Evolutionary conservation across 2,329 filamentous ascomycete species (phyloP).

Genomic region (Berkeleyomyces rouxiae): DNA sequence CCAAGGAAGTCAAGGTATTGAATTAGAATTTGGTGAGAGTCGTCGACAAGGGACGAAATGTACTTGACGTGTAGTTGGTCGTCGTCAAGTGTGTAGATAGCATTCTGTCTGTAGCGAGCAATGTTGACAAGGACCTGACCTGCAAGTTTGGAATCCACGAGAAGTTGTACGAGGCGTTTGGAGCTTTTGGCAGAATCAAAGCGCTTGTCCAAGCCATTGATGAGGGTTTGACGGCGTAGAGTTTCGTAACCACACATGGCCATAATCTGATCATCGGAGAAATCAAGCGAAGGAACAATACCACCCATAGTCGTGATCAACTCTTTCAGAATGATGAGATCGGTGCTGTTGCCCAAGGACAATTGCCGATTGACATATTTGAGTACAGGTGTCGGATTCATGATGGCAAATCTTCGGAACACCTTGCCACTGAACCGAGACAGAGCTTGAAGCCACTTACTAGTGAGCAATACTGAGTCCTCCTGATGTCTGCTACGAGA

Average conservation of each 20-base stretch:
- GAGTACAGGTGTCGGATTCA: constrained; percentile 71
- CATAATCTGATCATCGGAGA: constrained; percentile 73
- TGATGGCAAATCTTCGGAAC: constrained; percentile 68
- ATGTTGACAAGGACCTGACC: constrained; percentile 77
- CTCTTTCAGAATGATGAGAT: constrained; percentile 81
- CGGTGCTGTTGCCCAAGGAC: constrained; percentile 65
- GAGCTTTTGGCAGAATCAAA: constrained; percentile 60
- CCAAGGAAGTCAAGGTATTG: constrained; percentile 84
- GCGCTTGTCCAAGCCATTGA: constrained; percentile 65
- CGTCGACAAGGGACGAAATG: constrained; percentile 73
- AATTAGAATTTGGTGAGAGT: constrained; percentile 67
- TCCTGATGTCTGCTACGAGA: constrained; percentile 46
- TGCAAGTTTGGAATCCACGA: constrained; percentile 63
- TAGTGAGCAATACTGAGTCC: constrained; percentile 55
- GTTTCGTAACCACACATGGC: constrained; percentile 77
- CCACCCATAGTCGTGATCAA: constrained; percentile 87
- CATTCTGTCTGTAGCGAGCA: constrained; percentile 78
- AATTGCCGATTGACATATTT: constrained; percentile 83
- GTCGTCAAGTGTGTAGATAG: constrained; percentile 57
- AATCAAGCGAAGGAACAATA: constrained; percentile 70
- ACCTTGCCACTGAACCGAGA: constrained; percentile 83
- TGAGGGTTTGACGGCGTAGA: constrained; percentile 63
- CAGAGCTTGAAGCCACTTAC: constrained; percentile 78
- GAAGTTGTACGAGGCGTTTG: constrained; percentile 59
- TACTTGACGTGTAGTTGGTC: constrained; percentile 72